These are phyloP conservation scores for Allantophomopsis lycopodina DNA, from an alignment of 2,329 filamentous ascomycete species.

Conservation along the genomic window DNA sequence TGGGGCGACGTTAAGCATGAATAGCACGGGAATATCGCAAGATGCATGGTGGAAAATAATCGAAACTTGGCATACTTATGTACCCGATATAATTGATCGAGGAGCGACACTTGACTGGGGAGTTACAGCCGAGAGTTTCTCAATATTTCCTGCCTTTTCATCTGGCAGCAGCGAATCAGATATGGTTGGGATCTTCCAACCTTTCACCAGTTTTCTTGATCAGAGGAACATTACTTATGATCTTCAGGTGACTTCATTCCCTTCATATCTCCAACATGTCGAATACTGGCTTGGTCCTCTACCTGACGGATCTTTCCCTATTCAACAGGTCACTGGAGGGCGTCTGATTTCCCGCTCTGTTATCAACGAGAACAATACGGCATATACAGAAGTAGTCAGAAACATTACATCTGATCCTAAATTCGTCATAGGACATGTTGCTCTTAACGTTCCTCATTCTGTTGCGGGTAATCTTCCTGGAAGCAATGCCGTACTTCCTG, in stretches of 20 bases:
- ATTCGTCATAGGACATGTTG: constrained; percentile 19
- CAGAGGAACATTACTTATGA: no score
- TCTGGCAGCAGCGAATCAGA: no score
- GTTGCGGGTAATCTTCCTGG: constrained; percentile 2
- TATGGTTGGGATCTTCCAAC: no score
- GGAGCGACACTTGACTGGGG: no score
- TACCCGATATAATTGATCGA: no score
- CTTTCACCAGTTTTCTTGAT: no score
- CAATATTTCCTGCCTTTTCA: no score
- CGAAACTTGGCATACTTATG: constrained; percentile 7
- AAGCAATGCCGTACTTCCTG: constrained; percentile 24
- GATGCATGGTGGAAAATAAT: constrained; percentile 27
- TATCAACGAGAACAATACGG: constrained; percentile 13
- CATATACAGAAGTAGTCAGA: constrained; percentile 11
- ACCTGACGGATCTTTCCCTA: no score
- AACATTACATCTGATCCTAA: constrained; percentile 19
- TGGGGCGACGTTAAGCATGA: constrained; percentile 29
- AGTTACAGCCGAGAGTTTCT: no score
- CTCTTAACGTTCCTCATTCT: constrained; percentile 15
- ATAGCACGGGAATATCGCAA: constrained; percentile 16
- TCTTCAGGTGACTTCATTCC: no score
- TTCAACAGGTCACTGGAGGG: constrained; percentile 15
- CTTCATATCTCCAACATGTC: no score
- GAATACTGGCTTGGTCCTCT: no score
- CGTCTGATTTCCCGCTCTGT: constrained; percentile 26